Evolutionary conservation across 371 early-diverging fungal species (phyloP).

Genomic region (Blakeslea trispora): DNA sequence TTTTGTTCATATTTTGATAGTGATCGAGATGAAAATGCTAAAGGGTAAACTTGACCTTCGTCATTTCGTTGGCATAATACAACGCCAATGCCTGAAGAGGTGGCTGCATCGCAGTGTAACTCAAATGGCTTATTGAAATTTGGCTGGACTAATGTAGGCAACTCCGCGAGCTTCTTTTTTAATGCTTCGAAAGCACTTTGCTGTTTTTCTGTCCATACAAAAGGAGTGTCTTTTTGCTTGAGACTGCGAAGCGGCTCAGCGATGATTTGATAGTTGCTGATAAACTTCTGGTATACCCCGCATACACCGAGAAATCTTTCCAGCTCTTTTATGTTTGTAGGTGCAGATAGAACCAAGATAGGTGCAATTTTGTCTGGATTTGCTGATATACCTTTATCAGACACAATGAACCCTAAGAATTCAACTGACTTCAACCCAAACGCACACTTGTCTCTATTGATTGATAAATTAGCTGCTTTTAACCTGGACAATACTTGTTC

Average conservation of each 20-base stretch:
- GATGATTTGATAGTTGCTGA: neutral
- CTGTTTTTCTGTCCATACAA: neutral
- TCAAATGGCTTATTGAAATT: conserved; percentile 6
- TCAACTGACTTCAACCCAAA: conserved; percentile 30
- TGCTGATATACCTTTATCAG: neutral
- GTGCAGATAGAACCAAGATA: neutral
- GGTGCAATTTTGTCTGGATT: neutral
- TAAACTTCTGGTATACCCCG: neutral
- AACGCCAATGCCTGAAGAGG: neutral
- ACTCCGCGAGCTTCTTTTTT: neutral
- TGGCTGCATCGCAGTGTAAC: neutral
- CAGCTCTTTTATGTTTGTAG: neutral
- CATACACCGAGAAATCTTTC: neutral
- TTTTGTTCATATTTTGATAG: conserved; percentile 2
- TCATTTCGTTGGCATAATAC: neutral
- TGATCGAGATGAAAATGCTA: conserved; percentile 5
- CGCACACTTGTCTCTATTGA: conserved; percentile 33
- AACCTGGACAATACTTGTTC: conserved; percentile 26
- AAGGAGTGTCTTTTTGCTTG: conserved; percentile 4
- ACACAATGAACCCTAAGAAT: neutral
- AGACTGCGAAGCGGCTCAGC: conserved; percentile 6
- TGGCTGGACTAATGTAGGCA: conserved; percentile 7
- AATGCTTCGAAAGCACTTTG: conserved; percentile 5
- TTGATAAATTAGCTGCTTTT: conserved; percentile 19
- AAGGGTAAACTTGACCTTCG: conserved; percentile 4